Evolutionary conservation across 2,329 filamentous ascomycete species (phyloP).

Genomic region (Penicillium sp.): DNA sequence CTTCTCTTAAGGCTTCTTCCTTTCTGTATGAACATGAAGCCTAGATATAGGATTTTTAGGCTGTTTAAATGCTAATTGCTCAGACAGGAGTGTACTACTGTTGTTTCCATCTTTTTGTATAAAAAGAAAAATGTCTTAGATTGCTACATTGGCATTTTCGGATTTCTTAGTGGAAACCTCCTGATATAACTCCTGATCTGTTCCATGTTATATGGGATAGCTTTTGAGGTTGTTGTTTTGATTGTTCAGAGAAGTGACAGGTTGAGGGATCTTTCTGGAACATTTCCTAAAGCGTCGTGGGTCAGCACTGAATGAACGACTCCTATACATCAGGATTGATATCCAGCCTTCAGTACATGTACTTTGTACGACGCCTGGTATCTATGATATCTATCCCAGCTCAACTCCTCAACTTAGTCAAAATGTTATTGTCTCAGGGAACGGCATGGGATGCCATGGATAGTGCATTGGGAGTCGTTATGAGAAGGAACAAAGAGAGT

Average conservation of each 20-base stretch:
- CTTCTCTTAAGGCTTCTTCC: neutral
- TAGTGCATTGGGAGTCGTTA: neutral
- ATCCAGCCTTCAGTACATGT: too few species aligned
- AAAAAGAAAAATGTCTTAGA: constrained; percentile 1
- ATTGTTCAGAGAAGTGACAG: neutral
- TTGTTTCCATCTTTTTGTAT: neutral
- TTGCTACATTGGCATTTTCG: neutral
- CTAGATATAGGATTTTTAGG: neutral
- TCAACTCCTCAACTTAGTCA: neutral
- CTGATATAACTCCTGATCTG: neutral
- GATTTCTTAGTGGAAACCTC: neutral
- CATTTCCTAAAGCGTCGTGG: neutral
- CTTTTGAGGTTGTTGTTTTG: neutral
- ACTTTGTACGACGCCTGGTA: neutral
- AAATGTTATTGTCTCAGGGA: neutral
- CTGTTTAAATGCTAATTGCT: neutral
- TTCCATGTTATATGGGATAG: neutral
- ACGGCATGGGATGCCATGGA: neutral
- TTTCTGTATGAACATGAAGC: neutral
- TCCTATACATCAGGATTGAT: neutral
- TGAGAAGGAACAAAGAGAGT: neutral
- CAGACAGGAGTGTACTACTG: neutral
- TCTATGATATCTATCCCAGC: neutral
- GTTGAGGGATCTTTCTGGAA: neutral
- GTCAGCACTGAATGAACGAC: neutral